Base-by-base conservation (phyloP, 1,139 yeast genomes). In the Debaryomyces coudertii region DNA sequence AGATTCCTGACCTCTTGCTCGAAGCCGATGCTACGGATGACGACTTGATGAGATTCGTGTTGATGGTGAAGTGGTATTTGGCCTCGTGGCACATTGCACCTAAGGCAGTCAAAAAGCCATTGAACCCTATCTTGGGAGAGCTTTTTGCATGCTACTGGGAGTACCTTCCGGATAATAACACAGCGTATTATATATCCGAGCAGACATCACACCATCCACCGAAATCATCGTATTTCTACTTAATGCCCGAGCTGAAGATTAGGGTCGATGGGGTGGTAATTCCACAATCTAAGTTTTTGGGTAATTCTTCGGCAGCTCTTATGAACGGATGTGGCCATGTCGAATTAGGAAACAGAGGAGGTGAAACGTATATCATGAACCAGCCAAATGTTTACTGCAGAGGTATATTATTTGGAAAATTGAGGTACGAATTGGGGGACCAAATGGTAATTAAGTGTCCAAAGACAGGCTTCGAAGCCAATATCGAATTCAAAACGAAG, bases 121-220 rank as follows among this genome's bases (percentile, higher is more conserved):
- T 93, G 57, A 93, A 93, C 59, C 99, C 99, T 0, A 90, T 95
- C 5, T 66, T 93, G 25, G 98, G 98, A 24, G 99, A 93, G 63
- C 78, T 85, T 54, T 93, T 90, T 63, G 77, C 88, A 14, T 87
- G 97, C 60, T 92, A 87, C 62, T 93, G 99, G 99, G 95, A 90
- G 56, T 69, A 89, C 44, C 82, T 93, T 9, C 83, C 87, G 46
- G 78, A 74, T 20, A 80, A 75, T 20, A 66, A 77, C 4, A 77
- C 79, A 41, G 96, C 97, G 0, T 92, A 78, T 60, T 95, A 92
- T 62, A 68, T 93, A 11, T 78, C 98, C 1, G 99, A 93, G 65
- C 99, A 93, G 65, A 90, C 97, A 0, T 88, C 96, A 18, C 99
- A 93, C 60, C 99, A 93, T 63, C 99, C 99, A n/a, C 99, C 99